Conservation (phyloP, 805 yeast genomes). For the Candida incommunis region DNA sequence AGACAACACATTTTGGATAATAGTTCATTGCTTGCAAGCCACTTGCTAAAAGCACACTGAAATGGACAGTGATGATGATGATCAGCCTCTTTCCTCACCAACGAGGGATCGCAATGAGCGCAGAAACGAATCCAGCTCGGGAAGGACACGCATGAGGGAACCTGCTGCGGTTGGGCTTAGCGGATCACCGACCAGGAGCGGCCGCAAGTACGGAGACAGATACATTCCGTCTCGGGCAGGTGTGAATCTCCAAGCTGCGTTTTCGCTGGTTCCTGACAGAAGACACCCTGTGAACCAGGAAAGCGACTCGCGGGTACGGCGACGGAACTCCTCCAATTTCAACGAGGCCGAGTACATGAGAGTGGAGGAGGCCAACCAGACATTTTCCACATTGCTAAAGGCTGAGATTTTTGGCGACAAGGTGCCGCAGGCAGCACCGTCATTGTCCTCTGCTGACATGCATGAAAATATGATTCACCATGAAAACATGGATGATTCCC, state of each 20-base stretch:
- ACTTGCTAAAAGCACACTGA: no score
- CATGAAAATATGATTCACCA: not conserved
- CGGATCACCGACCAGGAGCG: constrained; percentile 5
- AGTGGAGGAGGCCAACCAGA: constrained; percentile 73
- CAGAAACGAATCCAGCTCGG: no score
- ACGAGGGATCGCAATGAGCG: no score
- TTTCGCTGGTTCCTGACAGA: constrained; percentile 37
- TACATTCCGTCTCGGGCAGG: constrained; percentile 83
- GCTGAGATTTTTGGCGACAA: constrained; percentile 88
- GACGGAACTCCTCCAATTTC: constrained; percentile 23
- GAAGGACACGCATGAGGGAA: no score
- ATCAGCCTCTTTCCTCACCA: not conserved
- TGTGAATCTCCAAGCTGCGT: constrained; percentile 77
- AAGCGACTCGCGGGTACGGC: constrained; percentile 7
- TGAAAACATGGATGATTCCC: not conserved
- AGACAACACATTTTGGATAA: no score
- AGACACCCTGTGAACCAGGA: constrained; percentile 14
- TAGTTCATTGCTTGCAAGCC: no score
- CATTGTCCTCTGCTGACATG: not conserved
- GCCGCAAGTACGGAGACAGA: constrained; percentile 58
- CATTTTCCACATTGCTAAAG: constrained; percentile 73
- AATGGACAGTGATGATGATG: not conserved
- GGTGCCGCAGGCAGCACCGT: constrained; percentile 29
- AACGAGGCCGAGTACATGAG: constrained; percentile 22
- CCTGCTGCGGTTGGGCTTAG: no score